A percentile compares a stretch with the other conserved stretches of the same genome.
Conservation (phyloP, 2,329 filamentous ascomycete species). For the Aspergillus uvarum region DNA sequence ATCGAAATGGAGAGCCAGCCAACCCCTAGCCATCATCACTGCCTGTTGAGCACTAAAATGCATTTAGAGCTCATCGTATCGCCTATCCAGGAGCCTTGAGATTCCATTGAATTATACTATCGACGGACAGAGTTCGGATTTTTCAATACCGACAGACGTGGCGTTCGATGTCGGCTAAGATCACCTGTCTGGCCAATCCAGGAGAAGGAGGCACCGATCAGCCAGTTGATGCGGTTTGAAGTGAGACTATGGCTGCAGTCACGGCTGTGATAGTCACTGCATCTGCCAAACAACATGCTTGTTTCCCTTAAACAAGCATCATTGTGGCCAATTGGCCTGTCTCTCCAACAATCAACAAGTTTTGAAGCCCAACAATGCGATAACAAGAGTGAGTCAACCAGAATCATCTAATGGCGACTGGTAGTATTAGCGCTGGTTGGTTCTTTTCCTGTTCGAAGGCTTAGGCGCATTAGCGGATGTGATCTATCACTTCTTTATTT, state of each 20-base stretch:
- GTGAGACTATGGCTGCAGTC: slow-evolving; percentile 3
- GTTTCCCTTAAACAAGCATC: not conserved
- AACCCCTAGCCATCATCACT: not conserved
- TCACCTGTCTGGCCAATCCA: slow-evolving; percentile 1
- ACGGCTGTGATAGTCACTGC: not conserved
- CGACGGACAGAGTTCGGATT: not conserved
- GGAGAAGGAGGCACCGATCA: not conserved
- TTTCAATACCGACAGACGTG: not conserved
- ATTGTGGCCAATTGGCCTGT: not conserved
- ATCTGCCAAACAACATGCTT: not conserved
- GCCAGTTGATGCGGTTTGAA: not conserved
- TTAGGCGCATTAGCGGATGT: slow-evolving; percentile 7
- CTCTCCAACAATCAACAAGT: not conserved
- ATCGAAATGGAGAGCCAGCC: not conserved
- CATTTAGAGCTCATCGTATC: not conserved
- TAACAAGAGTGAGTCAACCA: not conserved
- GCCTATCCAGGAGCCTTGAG: not conserved
- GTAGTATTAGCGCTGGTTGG: not conserved
- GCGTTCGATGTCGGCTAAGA: not conserved
- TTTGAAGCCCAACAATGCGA: not conserved
- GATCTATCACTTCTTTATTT: slow-evolving; percentile 13
- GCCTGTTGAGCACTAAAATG: not conserved
- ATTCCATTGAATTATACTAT: not conserved
- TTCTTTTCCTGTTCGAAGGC: not conserved
- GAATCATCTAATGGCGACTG: not conserved